Evolutionary conservation across 768 basidiomycete genomes (phyloP).

Genomic region (Serendipita sp.): DNA sequence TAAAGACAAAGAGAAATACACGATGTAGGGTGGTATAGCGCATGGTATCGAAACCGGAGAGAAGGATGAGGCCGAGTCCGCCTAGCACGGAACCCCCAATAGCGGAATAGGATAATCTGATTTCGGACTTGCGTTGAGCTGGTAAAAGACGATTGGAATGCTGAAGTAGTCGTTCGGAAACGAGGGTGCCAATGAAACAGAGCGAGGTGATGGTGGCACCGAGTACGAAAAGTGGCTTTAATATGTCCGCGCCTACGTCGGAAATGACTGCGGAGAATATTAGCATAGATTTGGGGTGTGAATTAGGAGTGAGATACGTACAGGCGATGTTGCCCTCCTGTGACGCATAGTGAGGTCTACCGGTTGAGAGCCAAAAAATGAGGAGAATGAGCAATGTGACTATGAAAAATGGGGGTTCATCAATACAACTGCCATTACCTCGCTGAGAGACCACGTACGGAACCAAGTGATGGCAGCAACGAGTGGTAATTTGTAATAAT

Average conservation of each 20-base stretch:
- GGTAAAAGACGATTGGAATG: constrained; percentile 34
- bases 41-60: constrained; percentile 57
- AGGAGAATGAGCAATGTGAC: constrained; percentile 49
- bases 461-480: constrained; percentile 7
- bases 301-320: constrained; percentile 11
- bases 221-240: constrained; percentile 63
- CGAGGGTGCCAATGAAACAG: constrained; percentile 43
- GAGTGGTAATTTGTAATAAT: constrained; percentile 7
- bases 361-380: constrained; percentile 54
- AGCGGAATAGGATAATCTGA: constrained; percentile 38
- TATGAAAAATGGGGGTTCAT: constrained; percentile 4
- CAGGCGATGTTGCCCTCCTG: constrained; percentile 9
- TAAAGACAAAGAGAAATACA: constrained; percentile 53
- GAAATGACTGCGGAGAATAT: constrained; percentile 38
- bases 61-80: constrained; percentile 46
- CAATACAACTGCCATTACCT: not conserved
- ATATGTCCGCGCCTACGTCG: constrained; percentile 53
- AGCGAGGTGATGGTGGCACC: constrained; percentile 49
- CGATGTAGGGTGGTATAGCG: constrained; percentile 37
- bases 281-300: constrained; percentile 7
- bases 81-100: constrained; percentile 47
- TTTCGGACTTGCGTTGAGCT: constrained; percentile 42
- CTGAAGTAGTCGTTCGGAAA: constrained; percentile 46
- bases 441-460: constrained; percentile 14
- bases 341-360: constrained; percentile 35